These are phyloP conservation scores for Xylariaceae sp. DNA, from an alignment of 2,329 filamentous ascomycete genomes.

Conservation along the genomic window DNA sequence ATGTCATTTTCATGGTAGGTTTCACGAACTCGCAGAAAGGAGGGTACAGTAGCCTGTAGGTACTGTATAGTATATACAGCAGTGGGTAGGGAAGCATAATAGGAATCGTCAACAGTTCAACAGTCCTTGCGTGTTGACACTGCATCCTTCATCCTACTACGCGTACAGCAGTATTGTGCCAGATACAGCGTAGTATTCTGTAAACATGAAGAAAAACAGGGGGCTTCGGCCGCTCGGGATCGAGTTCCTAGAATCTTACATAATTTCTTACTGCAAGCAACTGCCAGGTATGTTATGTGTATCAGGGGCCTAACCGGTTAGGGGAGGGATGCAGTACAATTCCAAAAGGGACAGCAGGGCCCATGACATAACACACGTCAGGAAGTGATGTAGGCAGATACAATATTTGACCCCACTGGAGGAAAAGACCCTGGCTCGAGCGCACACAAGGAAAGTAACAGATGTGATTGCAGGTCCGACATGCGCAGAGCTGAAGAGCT, in stretches of 20 bases:
- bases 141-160: too few relatives aligned
- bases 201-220: conserved; percentile 6
- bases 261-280: conserved; percentile 2
- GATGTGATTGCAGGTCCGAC: conserved; percentile 11
- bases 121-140: too few relatives aligned
- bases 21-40: conserved; percentile 2
- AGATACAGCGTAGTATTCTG: too few relatives aligned
- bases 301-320: neutral
- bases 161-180: neutral
- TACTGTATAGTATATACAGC: too few relatives aligned
- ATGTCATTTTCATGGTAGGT: conserved; percentile 18
- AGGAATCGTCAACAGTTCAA: too few relatives aligned
- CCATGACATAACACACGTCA: too few relatives aligned
- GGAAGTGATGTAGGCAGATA: too few relatives aligned
- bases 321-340: neutral
- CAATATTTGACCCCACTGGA: conserved; percentile 18
- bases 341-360: too few relatives aligned
- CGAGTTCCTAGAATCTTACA: conserved; percentile 6
- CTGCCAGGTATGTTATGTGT: neutral
- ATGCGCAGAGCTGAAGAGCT: conserved; percentile 12
- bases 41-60: too few relatives aligned
- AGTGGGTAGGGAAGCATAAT: too few relatives aligned
- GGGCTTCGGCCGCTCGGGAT: conserved; percentile 5
- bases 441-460: conserved; percentile 18
- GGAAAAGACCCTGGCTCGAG: conserved; percentile 22